Evolutionary conservation across 176 grass and related monocot species (phyloP).

Genomic region (Bromus sterilis): DNA sequence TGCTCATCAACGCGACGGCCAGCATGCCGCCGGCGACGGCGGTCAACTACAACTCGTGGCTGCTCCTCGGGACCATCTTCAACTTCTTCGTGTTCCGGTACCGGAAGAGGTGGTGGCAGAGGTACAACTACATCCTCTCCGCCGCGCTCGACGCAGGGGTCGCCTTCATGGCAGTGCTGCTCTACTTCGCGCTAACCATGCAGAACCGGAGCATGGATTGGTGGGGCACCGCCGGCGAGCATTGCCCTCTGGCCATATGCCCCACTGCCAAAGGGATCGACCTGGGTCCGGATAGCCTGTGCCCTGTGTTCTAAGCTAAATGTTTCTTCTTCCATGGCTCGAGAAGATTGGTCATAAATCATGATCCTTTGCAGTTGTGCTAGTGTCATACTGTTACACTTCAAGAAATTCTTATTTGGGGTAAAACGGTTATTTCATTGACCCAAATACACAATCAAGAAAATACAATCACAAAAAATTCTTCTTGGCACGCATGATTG

Average conservation of each 20-base stretch:
- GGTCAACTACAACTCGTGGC: slow-evolving; percentile 74
- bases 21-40: slow-evolving; percentile 58
- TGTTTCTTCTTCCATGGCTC: not conserved
- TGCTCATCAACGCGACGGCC: slow-evolving; percentile 67
- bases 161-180: slow-evolving; percentile 70
- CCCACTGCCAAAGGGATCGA: slow-evolving; percentile 49
- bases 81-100: slow-evolving; percentile 78
- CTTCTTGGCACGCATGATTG: too few relatives aligned
- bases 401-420: not conserved
- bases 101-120: slow-evolving; percentile 77
- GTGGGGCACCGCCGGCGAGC: slow-evolving; percentile 67
- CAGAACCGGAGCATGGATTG: slow-evolving; percentile 40
- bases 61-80: slow-evolving; percentile 58
- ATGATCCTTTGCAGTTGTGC: not conserved
- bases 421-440: not conserved
- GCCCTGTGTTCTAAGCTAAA: slow-evolving; percentile 41
- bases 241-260: slow-evolving; percentile 61
- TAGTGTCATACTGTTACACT: not conserved
- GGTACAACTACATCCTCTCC: slow-evolving; percentile 86
- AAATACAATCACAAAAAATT: not conserved
- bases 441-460: not conserved
- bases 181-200: slow-evolving; percentile 70
- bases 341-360: not conserved
- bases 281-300: slow-evolving; percentile 15
- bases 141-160: slow-evolving; percentile 61